phyloP scores from a whole-genome alignment of 2,329 filamentous ascomycete species.

The Fusarium ambrosium region DNA sequence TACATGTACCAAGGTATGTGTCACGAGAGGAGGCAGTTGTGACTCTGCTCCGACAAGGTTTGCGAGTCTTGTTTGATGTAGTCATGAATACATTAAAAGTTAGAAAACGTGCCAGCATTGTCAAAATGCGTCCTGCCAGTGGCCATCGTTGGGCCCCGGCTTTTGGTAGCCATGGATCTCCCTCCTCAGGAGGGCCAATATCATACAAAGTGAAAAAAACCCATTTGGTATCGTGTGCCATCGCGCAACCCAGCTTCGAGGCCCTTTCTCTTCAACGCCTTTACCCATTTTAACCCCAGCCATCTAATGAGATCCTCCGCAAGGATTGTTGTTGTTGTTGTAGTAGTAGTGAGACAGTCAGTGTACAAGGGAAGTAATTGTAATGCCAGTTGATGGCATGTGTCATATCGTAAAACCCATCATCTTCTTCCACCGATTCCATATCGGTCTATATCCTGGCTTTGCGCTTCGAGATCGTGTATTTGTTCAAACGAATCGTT shows the following conservation, averaged over 20 bases:
- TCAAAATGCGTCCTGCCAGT: constrained; percentile 16
- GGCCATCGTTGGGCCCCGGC: neutral
- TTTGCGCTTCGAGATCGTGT: constrained; percentile 51
- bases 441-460: constrained; percentile 43
- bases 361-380: neutral
- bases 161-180: neutral
- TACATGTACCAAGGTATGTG: constrained; percentile 1
- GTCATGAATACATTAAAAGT: constrained; percentile 26
- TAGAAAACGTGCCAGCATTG: neutral
- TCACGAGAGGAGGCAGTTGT: neutral
- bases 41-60: neutral
- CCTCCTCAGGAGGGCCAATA: neutral
- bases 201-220: constrained; percentile 10
- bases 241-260: neutral
- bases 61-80: neutral
- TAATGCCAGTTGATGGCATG: neutral
- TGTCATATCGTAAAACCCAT: constrained; percentile 20
- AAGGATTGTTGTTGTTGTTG: neutral
- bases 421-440: constrained; percentile 20
- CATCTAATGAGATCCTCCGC: neutral
- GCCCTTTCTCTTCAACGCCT: constrained; percentile 16
- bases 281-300: neutral
- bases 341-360: constrained; percentile 1
- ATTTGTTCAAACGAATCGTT: constrained; percentile 47
- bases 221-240: constrained; percentile 5